These are phyloP conservation scores for Lachnellula willkommii DNA, from an alignment of 2,329 filamentous ascomycete genomes.

Conservation along the genomic window DNA sequence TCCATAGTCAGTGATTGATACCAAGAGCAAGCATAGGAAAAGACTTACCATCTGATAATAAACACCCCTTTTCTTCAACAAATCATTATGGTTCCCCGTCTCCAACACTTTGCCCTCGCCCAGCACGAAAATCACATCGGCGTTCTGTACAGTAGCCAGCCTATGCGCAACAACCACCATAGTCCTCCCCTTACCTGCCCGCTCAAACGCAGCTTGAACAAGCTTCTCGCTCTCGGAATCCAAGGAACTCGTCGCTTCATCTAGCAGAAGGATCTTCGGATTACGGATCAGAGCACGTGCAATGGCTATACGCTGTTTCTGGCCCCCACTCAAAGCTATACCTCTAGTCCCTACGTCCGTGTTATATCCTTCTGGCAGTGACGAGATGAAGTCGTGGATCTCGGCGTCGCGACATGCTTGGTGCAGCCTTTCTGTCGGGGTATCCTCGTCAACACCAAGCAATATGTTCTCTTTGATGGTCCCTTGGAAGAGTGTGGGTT, in stretches of 20 bases:
- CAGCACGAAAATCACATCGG: slow-evolving; percentile 35
- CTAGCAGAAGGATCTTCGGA: slow-evolving; percentile 49
- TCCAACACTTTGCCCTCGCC: slow-evolving; percentile 28
- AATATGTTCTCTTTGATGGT: slow-evolving; percentile 66
- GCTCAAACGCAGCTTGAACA: slow-evolving; percentile 63
- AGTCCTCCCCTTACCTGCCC: slow-evolving; percentile 57
- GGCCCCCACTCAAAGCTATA: slow-evolving; percentile 46
- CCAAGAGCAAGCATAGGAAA: not conserved
- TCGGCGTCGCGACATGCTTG: slow-evolving; percentile 46
- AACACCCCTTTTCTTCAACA: slow-evolving; percentile 24
- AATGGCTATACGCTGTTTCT: slow-evolving; percentile 51
- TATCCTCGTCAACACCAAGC: slow-evolving; percentile 49
- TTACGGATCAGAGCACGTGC: slow-evolving; percentile 49
- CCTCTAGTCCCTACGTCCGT: slow-evolving; percentile 45
- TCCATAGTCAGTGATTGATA: not conserved
- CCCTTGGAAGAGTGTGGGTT: slow-evolving; percentile 59
- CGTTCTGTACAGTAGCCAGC: slow-evolving; percentile 71
- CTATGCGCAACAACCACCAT: slow-evolving; percentile 76
- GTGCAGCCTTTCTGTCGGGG: slow-evolving; percentile 37
- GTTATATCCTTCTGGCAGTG: slow-evolving; percentile 45
- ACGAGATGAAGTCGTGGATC: slow-evolving; percentile 48
- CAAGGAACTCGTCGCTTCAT: slow-evolving; percentile 53
- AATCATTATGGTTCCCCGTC: slow-evolving; percentile 21
- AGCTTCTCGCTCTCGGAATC: slow-evolving; percentile 53
- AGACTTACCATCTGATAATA: slow-evolving; percentile 29